Evolutionary conservation across 2,329 filamentous ascomycete species (phyloP), one percentile per base, ranked within the genome.

Genomic region (Neonectria ditissima): DNA sequence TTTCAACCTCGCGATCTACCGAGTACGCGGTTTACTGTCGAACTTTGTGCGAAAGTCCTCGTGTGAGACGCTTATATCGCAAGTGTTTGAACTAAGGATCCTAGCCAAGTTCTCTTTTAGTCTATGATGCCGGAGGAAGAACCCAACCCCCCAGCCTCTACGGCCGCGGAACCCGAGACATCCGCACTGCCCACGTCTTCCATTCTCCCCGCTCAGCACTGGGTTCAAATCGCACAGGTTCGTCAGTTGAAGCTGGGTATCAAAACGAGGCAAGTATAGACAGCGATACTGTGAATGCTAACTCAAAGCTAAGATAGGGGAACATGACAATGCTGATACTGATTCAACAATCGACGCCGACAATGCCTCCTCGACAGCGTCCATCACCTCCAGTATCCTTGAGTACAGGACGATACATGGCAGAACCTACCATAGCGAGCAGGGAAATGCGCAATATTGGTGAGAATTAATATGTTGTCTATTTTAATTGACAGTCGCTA

Each of bases 371-470:
- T 70, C 69, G 0, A 72, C 66, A 2, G 69, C 67, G 1, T 73
- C 71, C 0, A 51, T 73, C 5, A 58, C 58, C 9, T 70, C 68
- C 0, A 73, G 65, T 14, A 73, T 73, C 4, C 62, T 73, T 0
- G 56, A 70, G 10, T 73, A 72, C 22, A 58, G 71, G 2, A 72
- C 59, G 0, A 66, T 72, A 0, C 67, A 73, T 13, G 71, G 71
- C 1, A 63, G 70, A 7, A 70, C 70, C 0, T 73, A 69, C 16
- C 64, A 73, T 1, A 70, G 69, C 18, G 69, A 71, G 11, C 71
- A 70, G 6, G 64, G 68, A 0, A 58, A 63, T 57, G 63, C 69
- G 5, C 74, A 74, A 2, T 75, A 75, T 20, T 76, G 74, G 73
- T 68, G 55, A 14, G 16, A 22, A 0, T 26, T 8, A 50, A 1